A percentile compares a stretch with the other conserved stretches of the same genome.
phyloP scores from a whole-genome alignment of 176 grass and related monocot species.

The Alloteropsis semialata region DNA sequence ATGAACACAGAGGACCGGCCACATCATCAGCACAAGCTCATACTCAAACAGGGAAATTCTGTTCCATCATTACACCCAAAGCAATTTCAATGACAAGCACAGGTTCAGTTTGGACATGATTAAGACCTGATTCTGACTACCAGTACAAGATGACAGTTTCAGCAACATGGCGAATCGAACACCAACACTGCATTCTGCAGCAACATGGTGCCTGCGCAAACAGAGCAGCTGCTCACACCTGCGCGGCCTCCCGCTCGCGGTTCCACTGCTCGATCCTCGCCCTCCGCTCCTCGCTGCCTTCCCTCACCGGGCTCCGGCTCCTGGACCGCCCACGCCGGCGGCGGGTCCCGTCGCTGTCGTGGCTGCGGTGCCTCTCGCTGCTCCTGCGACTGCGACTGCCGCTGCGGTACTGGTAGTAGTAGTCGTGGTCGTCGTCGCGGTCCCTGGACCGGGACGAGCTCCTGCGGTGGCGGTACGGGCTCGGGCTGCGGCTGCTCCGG shows the following conservation, averaged over 20 bases:
- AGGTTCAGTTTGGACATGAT: neutral
- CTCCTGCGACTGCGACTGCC: slow-evolving; percentile 44
- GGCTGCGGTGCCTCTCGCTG: slow-evolving; percentile 52
- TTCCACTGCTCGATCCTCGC: slow-evolving; percentile 89
- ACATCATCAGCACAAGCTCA: neutral
- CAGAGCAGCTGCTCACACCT: neutral
- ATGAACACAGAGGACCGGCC: neutral
- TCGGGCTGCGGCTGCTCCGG: slow-evolving; percentile 59
- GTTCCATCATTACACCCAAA: neutral
- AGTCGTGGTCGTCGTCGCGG: slow-evolving; percentile 14
- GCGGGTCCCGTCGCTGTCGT: slow-evolving; percentile 48
- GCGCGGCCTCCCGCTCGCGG: slow-evolving; percentile 58
- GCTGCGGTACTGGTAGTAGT: slow-evolving; percentile 1
- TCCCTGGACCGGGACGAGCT: slow-evolving; percentile 38
- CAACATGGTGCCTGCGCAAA: neutral
- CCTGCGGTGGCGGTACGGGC: slow-evolving; percentile 36
- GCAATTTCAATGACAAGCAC: neutral
- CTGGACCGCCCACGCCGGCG: slow-evolving; percentile 32
- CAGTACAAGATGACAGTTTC: neutral
- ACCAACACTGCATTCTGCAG: neutral
- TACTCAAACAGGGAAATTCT: neutral
- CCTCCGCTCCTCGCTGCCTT: slow-evolving; percentile 81
- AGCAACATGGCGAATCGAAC: neutral
- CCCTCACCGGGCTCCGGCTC: slow-evolving; percentile 58
- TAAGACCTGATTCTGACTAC: neutral